Evolutionary conservation across 139 green algal species (phyloP).

Genomic region (Volvox reticuliferus): DNA sequence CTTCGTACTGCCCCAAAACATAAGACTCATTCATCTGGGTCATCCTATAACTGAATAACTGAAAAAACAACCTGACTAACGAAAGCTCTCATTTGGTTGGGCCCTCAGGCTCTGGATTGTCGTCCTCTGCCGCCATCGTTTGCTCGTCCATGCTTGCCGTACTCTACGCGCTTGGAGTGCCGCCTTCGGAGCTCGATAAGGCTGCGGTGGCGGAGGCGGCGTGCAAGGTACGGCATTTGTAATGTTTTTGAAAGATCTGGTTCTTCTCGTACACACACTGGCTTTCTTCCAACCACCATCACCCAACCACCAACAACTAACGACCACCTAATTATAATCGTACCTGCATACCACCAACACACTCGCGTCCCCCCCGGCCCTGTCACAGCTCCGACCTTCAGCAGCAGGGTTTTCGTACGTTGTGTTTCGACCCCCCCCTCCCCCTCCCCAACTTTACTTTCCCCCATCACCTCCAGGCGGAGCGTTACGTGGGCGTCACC

Average conservation of each 20-base stretch:
- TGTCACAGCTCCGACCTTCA: too few relatives aligned
- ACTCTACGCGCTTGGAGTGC: conserved; percentile 68
- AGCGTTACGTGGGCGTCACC: conserved; percentile 85
- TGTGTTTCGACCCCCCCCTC: background rate
- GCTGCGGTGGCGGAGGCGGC: conserved; percentile 91
- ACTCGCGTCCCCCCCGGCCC: background rate
- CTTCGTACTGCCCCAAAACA: too few relatives aligned
- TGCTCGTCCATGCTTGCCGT: conserved; percentile 88
- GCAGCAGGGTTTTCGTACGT: background rate
- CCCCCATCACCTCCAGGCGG: conserved; percentile 7
- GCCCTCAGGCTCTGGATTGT: conserved; percentile 87
- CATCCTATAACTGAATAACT: too few relatives aligned
- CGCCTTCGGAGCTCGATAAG: conserved; percentile 53
- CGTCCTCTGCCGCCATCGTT: conserved; percentile 90
- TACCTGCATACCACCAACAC: too few relatives aligned
- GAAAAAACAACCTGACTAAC: too few relatives aligned
- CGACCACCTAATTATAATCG: too few relatives aligned
- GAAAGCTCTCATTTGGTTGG: too few relatives aligned
- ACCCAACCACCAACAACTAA: background rate
- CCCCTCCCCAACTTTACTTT: background rate
- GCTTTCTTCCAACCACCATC: background rate
- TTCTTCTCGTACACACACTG: too few relatives aligned
- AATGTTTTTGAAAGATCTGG: too few relatives aligned
- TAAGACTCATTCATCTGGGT: too few relatives aligned
- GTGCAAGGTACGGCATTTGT: conserved; percentile 70